phyloP scores from a whole-genome alignment of 441 rosid genomes.

The Pelargonium citronellum region DNA sequence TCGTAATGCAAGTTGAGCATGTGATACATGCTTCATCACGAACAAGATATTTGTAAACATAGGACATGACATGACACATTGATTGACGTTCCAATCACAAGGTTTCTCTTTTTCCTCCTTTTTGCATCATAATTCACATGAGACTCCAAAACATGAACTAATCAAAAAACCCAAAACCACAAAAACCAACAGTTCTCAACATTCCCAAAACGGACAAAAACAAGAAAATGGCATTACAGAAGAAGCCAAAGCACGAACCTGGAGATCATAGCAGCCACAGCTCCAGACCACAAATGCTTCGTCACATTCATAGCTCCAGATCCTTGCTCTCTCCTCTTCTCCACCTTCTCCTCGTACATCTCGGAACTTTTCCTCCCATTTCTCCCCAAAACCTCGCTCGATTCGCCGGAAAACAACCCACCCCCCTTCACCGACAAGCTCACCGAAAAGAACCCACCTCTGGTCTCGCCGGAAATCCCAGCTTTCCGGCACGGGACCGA shows the following conservation, averaged over 20 bases:
- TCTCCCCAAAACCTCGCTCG: slow-evolving; percentile 29
- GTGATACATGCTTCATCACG: too few species aligned
- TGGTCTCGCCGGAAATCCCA: neutral
- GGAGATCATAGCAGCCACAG: slow-evolving; percentile 85
- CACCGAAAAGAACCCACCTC: slow-evolving; percentile 46
- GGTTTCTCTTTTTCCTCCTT: neutral
- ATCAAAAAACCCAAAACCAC: neutral
- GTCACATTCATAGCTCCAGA: slow-evolving; percentile 68
- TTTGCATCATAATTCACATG: neutral
- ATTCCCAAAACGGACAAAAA: neutral
- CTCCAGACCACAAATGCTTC: slow-evolving; percentile 88
- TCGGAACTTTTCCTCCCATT: slow-evolving; percentile 34
- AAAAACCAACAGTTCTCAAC: neutral
- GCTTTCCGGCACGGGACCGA: neutral
- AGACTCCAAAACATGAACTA: neutral
- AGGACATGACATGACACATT: neutral
- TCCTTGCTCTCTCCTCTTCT: slow-evolving; percentile 23
- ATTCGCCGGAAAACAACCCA: slow-evolving; percentile 33
- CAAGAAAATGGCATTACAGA: slow-evolving; percentile 1
- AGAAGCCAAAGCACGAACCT: slow-evolving; percentile 38
- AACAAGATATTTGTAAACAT: too few species aligned
- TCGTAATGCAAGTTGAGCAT: too few species aligned
- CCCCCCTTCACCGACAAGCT: slow-evolving; percentile 36
- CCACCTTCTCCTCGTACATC: slow-evolving; percentile 23
- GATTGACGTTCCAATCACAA: neutral